Percentiles rank a stretch among this genome's conserved stretches.
Conservation (phyloP, 305 asterid genomes). For the Fraxinus sp. region DNA sequence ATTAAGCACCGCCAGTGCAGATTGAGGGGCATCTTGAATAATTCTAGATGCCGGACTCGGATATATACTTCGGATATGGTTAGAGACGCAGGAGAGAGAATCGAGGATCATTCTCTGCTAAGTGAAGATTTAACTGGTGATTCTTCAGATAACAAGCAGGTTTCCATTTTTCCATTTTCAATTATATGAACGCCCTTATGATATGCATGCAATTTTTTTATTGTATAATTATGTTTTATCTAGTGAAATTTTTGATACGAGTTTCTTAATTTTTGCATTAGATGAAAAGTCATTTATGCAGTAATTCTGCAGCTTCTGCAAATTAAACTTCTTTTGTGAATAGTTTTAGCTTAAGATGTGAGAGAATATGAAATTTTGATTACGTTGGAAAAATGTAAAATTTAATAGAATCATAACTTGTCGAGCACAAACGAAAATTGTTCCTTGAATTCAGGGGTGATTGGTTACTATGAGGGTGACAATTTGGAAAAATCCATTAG, state of each 20-base stretch:
- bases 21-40: conserved; percentile 25
- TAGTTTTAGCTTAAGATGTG: not conserved
- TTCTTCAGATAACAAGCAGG: conserved; percentile 15
- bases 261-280: not conserved
- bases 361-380: not conserved
- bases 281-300: not conserved
- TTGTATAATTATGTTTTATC: not conserved
- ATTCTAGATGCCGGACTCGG: conserved; percentile 21
- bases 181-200: not conserved
- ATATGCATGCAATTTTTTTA: not conserved
- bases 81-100: conserved; percentile 26
- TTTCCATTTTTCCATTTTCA: not conserved
- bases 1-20: conserved; percentile 8
- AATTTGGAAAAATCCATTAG: not conserved
- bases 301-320: not conserved
- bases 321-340: not conserved
- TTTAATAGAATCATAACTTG: not conserved
- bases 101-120: conserved; percentile 26
- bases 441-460: not conserved
- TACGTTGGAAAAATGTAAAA: not conserved
- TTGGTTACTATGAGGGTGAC: not conserved
- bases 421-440: not conserved
- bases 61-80: conserved; percentile 17
- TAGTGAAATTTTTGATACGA: not conserved
- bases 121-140: conserved; percentile 22